Percentiles rank a stretch among this genome's conserved stretches.
Evolutionary conservation across 768 basidiomycete species (phyloP).

Genomic region (Leccinum aurantiacum): DNA sequence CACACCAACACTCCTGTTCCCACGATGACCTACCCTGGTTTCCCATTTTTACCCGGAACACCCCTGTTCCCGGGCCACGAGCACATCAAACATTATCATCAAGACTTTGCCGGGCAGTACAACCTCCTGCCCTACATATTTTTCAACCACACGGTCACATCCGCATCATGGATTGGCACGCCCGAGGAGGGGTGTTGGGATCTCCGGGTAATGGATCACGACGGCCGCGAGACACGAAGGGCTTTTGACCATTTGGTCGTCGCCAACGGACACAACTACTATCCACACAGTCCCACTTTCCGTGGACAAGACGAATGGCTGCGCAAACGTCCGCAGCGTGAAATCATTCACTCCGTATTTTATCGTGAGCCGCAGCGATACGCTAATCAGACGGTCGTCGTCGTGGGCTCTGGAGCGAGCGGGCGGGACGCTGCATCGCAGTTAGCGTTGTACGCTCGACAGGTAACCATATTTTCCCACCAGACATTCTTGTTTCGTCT

Average conservation of each 20-base stretch:
- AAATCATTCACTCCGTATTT: slow-evolving; percentile 53
- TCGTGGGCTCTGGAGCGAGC: slow-evolving; percentile 49
- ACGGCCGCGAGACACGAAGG: slow-evolving; percentile 22
- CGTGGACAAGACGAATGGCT: slow-evolving; percentile 52
- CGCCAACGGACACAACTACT: slow-evolving; percentile 56
- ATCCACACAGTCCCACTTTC: slow-evolving; percentile 47
- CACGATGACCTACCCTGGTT: slow-evolving; percentile 56
- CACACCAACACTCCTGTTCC: slow-evolving; percentile 57
- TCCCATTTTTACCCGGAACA: slow-evolving; percentile 51
- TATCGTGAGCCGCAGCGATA: slow-evolving; percentile 50
- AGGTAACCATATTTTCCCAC: slow-evolving; percentile 35
- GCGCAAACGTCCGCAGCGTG: slow-evolving; percentile 31
- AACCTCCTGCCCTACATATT: slow-evolving; percentile 41
- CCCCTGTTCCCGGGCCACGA: slow-evolving; percentile 51
- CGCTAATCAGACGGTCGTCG: slow-evolving; percentile 42
- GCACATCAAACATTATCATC: slow-evolving; percentile 47
- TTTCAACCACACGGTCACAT: slow-evolving; percentile 44
- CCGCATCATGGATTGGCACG: slow-evolving; percentile 45
- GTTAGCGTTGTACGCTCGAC: slow-evolving; percentile 37
- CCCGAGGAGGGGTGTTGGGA: slow-evolving; percentile 44
- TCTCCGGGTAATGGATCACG: slow-evolving; percentile 32
- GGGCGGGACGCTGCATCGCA: slow-evolving; percentile 51
- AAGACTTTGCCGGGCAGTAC: slow-evolving; percentile 39
- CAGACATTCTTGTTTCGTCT: background rate
- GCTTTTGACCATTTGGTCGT: slow-evolving; percentile 55